phyloP scores from a whole-genome alignment of 2,329 filamentous ascomycete species.

The Ascosphaera apis region DNA sequence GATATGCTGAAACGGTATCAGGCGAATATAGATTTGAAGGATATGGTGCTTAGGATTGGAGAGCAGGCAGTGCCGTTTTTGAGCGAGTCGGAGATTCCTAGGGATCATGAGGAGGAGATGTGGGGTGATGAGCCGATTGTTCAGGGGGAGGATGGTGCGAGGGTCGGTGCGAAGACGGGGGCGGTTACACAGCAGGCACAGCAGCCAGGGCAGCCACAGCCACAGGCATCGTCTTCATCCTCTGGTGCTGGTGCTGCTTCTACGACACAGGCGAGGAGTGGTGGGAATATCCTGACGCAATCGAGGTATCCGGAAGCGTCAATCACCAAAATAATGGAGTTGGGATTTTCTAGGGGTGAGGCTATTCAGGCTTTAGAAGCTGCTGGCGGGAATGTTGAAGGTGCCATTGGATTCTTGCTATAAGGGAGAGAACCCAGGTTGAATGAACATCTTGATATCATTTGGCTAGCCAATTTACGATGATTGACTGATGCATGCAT shows the following conservation, averaged over 20 bases:
- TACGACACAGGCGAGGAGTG: no score
- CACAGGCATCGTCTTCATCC: no score
- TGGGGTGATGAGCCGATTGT: slow-evolving; percentile 62
- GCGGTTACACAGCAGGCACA: slow-evolving; percentile 26
- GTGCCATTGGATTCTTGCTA: slow-evolving; percentile 63
- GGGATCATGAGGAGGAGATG: slow-evolving; percentile 45
- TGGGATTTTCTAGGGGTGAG: slow-evolving; percentile 55
- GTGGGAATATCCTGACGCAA: no score
- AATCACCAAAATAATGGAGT: slow-evolving; percentile 50
- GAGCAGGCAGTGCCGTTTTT: slow-evolving; percentile 75
- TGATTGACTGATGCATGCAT: slow-evolving; percentile 14
- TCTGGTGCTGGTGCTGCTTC: no score
- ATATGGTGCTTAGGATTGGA: slow-evolving; percentile 69
- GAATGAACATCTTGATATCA: slow-evolving; percentile 7
- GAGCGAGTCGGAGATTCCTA: slow-evolving; percentile 86
- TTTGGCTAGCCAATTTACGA: slow-evolving; percentile 12
- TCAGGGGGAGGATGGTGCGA: slow-evolving; percentile 65
- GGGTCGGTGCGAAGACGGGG: slow-evolving; percentile 64
- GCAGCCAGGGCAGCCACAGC: slow-evolving; percentile 4
- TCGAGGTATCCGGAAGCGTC: slow-evolving; percentile 33
- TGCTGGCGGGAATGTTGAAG: slow-evolving; percentile 65
- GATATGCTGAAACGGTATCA: slow-evolving; percentile 97
- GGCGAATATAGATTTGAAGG: slow-evolving; percentile 68
- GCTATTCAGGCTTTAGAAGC: slow-evolving; percentile 64
- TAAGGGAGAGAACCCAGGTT: slow-evolving; percentile 8